phyloP scores from a whole-genome alignment of 192 early-diverging fungal species.

The Entomortierella lignicola region DNA sequence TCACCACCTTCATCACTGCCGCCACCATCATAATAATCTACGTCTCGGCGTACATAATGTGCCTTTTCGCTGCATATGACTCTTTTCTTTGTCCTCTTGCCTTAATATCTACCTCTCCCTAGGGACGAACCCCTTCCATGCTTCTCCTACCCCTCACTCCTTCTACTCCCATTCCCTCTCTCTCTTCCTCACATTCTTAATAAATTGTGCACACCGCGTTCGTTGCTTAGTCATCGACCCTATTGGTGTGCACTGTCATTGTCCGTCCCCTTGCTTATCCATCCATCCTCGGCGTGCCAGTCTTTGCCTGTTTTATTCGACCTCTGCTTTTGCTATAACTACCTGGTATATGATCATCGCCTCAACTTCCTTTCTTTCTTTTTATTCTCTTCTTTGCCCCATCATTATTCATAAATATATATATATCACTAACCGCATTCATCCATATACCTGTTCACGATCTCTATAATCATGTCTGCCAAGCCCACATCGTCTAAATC shows the following conservation, averaged over 20 bases:
- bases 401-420: neutral
- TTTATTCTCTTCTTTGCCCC: neutral
- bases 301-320: neutral
- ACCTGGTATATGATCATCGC: neutral
- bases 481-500: constrained; percentile 8
- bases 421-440: neutral
- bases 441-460: neutral
- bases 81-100: neutral
- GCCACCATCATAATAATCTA: no score
- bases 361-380: neutral
- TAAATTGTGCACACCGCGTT: neutral
- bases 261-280: constrained; percentile 1
- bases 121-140: neutral
- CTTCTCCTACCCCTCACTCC: neutral
- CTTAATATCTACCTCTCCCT: neutral
- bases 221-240: neutral
- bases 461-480: constrained; percentile 1
- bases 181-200: neutral
- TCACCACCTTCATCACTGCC: neutral
- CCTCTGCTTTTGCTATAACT: neutral
- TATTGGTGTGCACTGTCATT: neutral
- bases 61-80: no score
- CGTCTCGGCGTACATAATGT: no score
- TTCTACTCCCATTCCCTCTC: neutral
- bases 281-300: neutral